Evolutionary conservation across 208 protist species (phyloP).

Genomic region (Angomonas deanei): DNA sequence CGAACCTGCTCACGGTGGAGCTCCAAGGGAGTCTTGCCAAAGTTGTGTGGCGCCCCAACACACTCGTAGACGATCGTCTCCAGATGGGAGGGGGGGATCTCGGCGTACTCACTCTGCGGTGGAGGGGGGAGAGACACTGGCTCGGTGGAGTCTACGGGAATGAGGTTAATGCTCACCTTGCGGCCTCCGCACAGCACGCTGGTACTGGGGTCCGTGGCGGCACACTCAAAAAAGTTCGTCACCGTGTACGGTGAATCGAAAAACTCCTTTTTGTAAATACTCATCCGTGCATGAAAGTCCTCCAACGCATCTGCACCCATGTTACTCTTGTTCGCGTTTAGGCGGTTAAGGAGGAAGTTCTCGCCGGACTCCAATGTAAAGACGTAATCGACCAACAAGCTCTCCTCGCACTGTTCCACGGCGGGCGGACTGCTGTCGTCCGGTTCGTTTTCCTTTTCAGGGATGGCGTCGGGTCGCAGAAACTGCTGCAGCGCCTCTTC

Average conservation of each 20-base stretch:
- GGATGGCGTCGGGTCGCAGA: conserved; percentile 7
- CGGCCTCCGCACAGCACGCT: conserved; percentile 32
- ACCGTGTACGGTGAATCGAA: conserved; percentile 60
- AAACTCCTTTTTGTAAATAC: conserved; percentile 49
- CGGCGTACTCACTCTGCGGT: conserved; percentile 50
- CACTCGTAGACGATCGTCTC: conserved; percentile 46
- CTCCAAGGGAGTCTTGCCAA: conserved; percentile 83
- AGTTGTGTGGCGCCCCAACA: conserved; percentile 84
- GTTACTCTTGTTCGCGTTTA: conserved; percentile 21
- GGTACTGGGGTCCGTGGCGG: conserved; percentile 26
- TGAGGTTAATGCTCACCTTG: conserved; percentile 23
- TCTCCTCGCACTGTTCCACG: conserved; percentile 44
- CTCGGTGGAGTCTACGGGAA: conserved; percentile 51
- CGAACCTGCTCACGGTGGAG: conserved; percentile 65
- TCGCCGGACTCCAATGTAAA: conserved; percentile 72
- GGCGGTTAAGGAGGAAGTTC: conserved; percentile 69
- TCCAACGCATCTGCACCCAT: conserved; percentile 29
- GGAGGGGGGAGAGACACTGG: conserved; percentile 64
- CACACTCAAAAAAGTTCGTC: conserved; percentile 77
- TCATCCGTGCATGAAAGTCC: conserved; percentile 54
- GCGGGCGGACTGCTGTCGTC: conserved; percentile 10
- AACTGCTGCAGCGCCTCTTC: conserved; percentile 63
- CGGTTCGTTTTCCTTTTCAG: conserved; percentile 11
- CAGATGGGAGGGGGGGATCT: conserved; percentile 20
- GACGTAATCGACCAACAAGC: conserved; percentile 67